phyloP scores from a whole-genome alignment of 257 asterid genomes.

The Penstemon davidsonii region DNA sequence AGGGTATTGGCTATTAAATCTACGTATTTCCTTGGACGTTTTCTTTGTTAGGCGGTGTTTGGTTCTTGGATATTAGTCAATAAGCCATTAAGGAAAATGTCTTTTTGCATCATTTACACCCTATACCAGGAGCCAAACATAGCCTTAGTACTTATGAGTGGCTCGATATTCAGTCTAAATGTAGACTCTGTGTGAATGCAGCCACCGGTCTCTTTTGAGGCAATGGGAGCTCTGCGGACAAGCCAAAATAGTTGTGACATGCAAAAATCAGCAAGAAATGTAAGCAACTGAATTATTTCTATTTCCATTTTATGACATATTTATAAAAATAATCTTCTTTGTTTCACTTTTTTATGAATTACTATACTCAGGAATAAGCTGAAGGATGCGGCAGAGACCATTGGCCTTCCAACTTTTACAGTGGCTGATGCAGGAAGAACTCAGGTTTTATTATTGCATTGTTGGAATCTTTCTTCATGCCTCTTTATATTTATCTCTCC shows the following conservation, averaged over 20 bases:
- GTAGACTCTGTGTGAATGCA: conserved; percentile 38
- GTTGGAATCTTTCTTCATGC: neutral
- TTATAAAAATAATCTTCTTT: neutral
- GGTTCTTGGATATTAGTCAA: no score
- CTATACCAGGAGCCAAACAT: neutral
- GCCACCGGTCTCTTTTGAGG: conserved; percentile 75
- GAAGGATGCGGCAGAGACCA: conserved; percentile 79
- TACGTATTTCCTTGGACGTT: neutral
- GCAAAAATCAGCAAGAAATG: conserved; percentile 99
- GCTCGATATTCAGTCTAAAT: conserved; percentile 2
- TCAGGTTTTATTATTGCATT: conserved; percentile 52
- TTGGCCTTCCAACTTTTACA: conserved; percentile 88
- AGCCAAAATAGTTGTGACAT: conserved; percentile 89
- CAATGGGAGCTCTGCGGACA: conserved; percentile 92
- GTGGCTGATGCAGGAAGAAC: conserved; percentile 99
- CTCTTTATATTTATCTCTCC: neutral
- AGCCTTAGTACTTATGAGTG: neutral
- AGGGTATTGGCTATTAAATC: neutral
- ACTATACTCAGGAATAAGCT: conserved; percentile 67
- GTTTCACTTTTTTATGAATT: neutral
- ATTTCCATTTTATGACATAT: neutral
- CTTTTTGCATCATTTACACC: no score
- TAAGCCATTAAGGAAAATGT: no score
- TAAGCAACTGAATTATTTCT: conserved; percentile 45
- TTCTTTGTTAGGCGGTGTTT: neutral